phyloP scores from a whole-genome alignment of 768 basidiomycete genomes.

The Lyophyllum semitale region DNA sequence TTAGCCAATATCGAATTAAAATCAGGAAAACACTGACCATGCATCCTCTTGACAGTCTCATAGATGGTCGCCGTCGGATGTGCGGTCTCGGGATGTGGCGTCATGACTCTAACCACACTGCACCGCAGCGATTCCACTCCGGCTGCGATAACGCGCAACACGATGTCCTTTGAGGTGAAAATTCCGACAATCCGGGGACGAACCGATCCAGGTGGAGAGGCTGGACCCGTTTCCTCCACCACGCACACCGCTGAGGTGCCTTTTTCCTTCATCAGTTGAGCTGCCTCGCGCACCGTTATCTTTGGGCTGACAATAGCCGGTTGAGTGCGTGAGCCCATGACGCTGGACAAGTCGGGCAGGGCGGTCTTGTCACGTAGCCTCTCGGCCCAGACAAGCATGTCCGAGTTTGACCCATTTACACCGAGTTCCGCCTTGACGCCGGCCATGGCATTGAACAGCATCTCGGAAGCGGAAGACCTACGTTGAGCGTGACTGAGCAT shows the following conservation, averaged over 20 bases:
- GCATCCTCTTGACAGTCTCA: conserved; percentile 99
- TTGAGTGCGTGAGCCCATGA: conserved; percentile 92
- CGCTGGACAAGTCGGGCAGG: conserved; percentile 89
- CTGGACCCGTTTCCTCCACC: conserved; percentile 65
- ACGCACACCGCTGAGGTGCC: conserved; percentile 97
- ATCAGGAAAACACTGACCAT: conserved; percentile 40
- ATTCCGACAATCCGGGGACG: conserved; percentile 90
- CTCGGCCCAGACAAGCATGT: conserved; percentile 98
- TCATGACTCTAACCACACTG: conserved; percentile 98
- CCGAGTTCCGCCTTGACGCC: conserved; percentile 97
- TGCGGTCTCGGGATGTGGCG: conserved; percentile 98
- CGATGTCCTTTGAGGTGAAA: conserved; percentile 98
- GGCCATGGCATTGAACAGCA: conserved; percentile 93
- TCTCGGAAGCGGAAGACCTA: conserved; percentile 94
- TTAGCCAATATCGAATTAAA: not conserved
- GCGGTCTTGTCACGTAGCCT: conserved; percentile 94
- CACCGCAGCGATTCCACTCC: conserved; percentile 90
- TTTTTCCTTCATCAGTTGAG: conserved; percentile 93
- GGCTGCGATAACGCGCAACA: conserved; percentile 97
- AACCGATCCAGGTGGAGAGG: conserved; percentile 35
- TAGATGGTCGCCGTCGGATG: conserved; percentile 89
- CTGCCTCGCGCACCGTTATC: conserved; percentile 91
- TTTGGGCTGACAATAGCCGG: conserved; percentile 93
- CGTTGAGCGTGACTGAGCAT: conserved; percentile 98
- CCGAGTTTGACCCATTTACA: conserved; percentile 78